Base-by-base conservation (phyloP, 2,329 filamentous ascomycete species). In the Microsporum canis region DNA sequence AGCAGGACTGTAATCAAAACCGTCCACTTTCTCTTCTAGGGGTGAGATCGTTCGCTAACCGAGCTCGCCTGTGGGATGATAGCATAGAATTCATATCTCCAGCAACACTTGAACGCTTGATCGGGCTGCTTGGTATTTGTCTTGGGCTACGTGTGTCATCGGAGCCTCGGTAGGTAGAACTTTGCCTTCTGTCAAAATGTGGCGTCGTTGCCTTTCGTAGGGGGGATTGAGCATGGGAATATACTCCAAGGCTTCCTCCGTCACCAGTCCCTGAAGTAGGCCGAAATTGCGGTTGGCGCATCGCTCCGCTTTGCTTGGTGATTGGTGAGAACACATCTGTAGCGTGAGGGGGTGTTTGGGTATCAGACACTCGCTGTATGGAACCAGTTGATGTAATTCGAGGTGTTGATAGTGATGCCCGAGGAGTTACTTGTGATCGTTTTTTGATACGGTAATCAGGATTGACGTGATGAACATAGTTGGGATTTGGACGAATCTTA, bases 201-300 rank as follows among this genome's bases (percentile, higher is more conserved):
- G 73, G 83, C 73, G 77, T 89, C 67, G 78, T 84, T 1, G 88
- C 81, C 71, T 95, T 96, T 68, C 90, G 87, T 10, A 97, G 73
- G 0, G 92, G 92, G 8, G 89, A 95, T 45, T 86, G 88, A 4
- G 85, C 85, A 71, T 95, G 89, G 4, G 82, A 87, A 72, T 86
- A 91, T 0, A 95, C 81, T 12, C 91, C 91, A 57, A 96, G 77
- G 70, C 82, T 92, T 1, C 91, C 90, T 14, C 90, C 90, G 70
- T 87, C 84, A 7, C 83, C 79, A 17, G 71, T 71, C 27, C 69
- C 68, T 12, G 75, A 67, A 14, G 75, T 76, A 36, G 77, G 75
- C 49, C 78, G 73, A 67, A 80, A 80, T 61, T 83, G 77, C 27
- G 82, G 79, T 68, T 84, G 78, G 41, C 80, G 76, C 62, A 84